Conservation (phyloP, 2,329 filamentous ascomycete species). For the Calonectria hawksworthii region DNA sequence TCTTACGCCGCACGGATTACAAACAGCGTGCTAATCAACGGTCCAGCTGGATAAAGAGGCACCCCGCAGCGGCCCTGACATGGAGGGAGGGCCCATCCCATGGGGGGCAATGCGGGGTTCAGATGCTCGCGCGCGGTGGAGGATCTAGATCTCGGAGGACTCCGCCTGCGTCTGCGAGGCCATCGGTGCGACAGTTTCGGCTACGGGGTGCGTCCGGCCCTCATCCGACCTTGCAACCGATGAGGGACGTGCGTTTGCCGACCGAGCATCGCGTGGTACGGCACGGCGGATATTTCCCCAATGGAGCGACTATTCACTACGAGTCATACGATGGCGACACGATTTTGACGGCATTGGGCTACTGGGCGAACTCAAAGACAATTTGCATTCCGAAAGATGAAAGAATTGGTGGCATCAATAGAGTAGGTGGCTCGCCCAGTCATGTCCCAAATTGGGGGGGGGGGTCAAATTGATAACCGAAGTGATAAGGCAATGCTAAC, state of each 20-base stretch:
- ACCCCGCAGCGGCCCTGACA: conserved; percentile 18
- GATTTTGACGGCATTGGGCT: not conserved
- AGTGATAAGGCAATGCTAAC: not conserved
- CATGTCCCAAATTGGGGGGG: not conserved
- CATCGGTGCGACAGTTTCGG: conserved; percentile 7
- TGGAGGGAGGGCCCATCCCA: conserved; percentile 19
- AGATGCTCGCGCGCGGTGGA: not conserved
- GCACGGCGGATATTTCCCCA: conserved; percentile 1
- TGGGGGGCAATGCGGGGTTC: conserved; percentile 22
- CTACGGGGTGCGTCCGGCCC: conserved; percentile 12
- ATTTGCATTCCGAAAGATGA: not conserved
- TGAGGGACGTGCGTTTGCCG: conserved; percentile 10
- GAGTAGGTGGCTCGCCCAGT: not conserved
- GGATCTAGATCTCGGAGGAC: not conserved
- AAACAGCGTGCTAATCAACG: conserved; percentile 12
- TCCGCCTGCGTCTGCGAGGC: not conserved
- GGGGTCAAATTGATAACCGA: not conserved
- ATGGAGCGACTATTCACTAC: not conserved
- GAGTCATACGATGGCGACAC: conserved; percentile 1
- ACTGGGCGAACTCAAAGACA: not conserved
- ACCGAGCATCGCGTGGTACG: not conserved
- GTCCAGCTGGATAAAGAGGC: conserved; percentile 7
- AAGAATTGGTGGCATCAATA: not conserved
- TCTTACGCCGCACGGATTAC: conserved; percentile 13
- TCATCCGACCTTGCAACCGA: conserved; percentile 15